Conservation (phyloP, 192 early-diverging fungal species). For the Pilaira anomala region DNA sequence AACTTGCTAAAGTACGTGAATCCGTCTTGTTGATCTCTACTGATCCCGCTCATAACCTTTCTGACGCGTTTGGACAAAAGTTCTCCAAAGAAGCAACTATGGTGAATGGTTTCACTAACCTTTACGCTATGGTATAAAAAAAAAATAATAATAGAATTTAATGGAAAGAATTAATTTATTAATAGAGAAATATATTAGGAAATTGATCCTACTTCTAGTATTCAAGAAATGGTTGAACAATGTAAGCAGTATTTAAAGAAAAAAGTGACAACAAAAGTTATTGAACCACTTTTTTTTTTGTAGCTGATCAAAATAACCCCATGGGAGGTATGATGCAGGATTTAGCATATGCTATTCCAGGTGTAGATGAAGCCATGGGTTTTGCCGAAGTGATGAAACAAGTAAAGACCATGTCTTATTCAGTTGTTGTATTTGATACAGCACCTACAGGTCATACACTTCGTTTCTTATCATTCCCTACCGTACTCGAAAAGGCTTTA, state of each 20-base stretch:
- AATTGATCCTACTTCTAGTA: constrained; percentile 97
- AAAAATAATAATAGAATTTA: not conserved
- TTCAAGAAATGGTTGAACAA: constrained; percentile 98
- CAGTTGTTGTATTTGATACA: constrained; percentile 98
- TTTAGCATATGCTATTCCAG: constrained; percentile 98
- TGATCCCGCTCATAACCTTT: constrained; percentile 99
- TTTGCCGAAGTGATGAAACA: constrained; percentile 99
- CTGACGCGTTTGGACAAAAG: constrained; percentile 99
- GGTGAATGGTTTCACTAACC: constrained; percentile 92
- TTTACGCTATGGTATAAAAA: constrained; percentile 87
- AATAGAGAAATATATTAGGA: constrained; percentile 52
- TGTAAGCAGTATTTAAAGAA: constrained; percentile 43
- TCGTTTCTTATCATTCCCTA: constrained; percentile 97
- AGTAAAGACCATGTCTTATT: constrained; percentile 99
- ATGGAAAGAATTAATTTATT: too few relatives aligned
- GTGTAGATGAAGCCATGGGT: constrained; percentile 99
- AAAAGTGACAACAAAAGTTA: not conserved
- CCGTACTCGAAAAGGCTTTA: constrained; percentile 95
- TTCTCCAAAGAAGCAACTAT: constrained; percentile 94
- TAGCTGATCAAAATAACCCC: constrained; percentile 68
- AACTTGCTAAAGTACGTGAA: constrained; percentile 86
- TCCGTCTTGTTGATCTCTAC: constrained; percentile 97
- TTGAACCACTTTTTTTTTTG: not conserved
- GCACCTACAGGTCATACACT: constrained; percentile 99
- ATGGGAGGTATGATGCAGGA: constrained; percentile 94